Percentiles rank a stretch among this genome's conserved stretches.
phyloP scores from a whole-genome alignment of 2,329 filamentous ascomycete genomes.

The Huntiella decipiens region DNA sequence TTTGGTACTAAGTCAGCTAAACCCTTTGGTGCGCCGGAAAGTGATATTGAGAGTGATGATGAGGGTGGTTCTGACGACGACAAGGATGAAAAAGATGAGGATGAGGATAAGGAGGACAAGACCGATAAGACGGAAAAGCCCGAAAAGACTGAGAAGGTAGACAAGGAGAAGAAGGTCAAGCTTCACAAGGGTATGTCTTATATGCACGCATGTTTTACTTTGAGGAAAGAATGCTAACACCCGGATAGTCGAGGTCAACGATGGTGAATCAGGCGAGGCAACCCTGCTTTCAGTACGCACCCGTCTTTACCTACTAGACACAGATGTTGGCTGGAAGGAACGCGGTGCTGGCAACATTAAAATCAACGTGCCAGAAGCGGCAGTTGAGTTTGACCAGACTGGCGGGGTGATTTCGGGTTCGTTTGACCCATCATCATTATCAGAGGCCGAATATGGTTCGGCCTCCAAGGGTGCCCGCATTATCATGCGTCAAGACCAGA shows the following conservation, averaged over 20 bases:
- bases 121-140: background rate
- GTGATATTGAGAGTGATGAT: slow-evolving; percentile 34
- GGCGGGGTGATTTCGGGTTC: slow-evolving; percentile 29
- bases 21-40: slow-evolving; percentile 61
- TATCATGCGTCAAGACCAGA: slow-evolving; percentile 81
- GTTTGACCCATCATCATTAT: slow-evolving; percentile 34
- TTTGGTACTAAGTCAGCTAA: slow-evolving; percentile 35
- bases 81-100: slow-evolving; percentile 30
- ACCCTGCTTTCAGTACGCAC: slow-evolving; percentile 59
- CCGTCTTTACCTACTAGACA: slow-evolving; percentile 68
- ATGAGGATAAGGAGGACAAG: slow-evolving; percentile 29
- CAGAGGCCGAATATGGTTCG: slow-evolving; percentile 13
- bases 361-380: slow-evolving; percentile 51
- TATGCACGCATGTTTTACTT: background rate
- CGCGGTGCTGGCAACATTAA: slow-evolving; percentile 69
- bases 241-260: slow-evolving; percentile 46
- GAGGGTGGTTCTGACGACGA: slow-evolving; percentile 23
- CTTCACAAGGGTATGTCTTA: slow-evolving; percentile 47
- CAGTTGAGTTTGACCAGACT: slow-evolving; percentile 34
- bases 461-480: slow-evolving; percentile 43
- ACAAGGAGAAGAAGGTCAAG: slow-evolving; percentile 42
- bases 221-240: background rate
- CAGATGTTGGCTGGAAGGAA: slow-evolving; percentile 66
- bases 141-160: slow-evolving; percentile 14
- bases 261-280: slow-evolving; percentile 68